These are phyloP conservation scores for Penicillium hesseltinei DNA, from an alignment of 2,329 filamentous ascomycete species.

Conservation along the genomic window DNA sequence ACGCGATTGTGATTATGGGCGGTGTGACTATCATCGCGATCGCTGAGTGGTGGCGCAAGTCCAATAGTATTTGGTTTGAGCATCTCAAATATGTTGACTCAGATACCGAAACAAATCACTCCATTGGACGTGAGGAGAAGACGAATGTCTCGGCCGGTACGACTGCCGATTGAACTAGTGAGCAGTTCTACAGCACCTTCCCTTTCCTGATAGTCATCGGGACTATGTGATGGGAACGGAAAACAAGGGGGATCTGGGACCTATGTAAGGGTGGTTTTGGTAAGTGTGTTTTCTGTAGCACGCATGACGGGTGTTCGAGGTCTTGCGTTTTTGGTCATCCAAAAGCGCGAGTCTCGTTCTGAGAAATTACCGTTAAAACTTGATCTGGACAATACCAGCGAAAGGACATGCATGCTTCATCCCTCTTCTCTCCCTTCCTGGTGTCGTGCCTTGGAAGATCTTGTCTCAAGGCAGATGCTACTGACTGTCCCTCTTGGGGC, in stretches of 20 bases:
- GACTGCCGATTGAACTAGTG: constrained; percentile 5
- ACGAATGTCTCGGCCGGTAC: not conserved
- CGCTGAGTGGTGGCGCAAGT: constrained; percentile 26
- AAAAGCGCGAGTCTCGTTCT: constrained; percentile 31
- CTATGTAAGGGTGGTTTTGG: constrained; percentile 1
- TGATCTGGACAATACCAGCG: constrained; percentile 98
- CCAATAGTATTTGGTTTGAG: constrained; percentile 21
- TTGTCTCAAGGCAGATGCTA: constrained; percentile 12
- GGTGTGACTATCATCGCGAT: constrained; percentile 35
- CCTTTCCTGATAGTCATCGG: not conserved
- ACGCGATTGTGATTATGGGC: constrained; percentile 47
- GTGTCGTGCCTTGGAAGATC: constrained; percentile 8
- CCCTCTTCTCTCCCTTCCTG: constrained; percentile 4
- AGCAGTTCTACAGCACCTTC: not conserved
- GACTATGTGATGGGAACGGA: not conserved
- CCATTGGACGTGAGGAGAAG: constrained; percentile 5
- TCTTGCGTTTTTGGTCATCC: constrained; percentile 10
- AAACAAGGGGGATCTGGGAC: not conserved
- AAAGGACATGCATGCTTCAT: constrained; percentile 62
- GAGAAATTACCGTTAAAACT: constrained; percentile 89
- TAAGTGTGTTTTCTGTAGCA: constrained; percentile 17
- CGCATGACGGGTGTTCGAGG: constrained; percentile 29
- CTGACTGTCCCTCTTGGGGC: constrained; percentile 9
- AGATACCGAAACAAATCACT: constrained; percentile 8
- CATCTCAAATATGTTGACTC: constrained; percentile 18